These are phyloP conservation scores for Paramecium biaurelia DNA, from an alignment of 73 alveolate genomes.

Conservation along the genomic window DNA sequence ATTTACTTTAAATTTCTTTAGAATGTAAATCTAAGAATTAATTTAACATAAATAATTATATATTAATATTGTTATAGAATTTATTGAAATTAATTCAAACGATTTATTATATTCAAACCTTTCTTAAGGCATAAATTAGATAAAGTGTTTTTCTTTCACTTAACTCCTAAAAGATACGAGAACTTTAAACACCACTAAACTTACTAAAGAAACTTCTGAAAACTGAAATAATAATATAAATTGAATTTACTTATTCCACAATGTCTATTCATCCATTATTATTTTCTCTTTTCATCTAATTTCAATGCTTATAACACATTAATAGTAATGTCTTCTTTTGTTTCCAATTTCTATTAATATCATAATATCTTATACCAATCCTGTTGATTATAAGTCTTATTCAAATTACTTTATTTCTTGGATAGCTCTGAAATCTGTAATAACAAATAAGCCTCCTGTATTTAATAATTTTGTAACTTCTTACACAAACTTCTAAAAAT, in stretches of 20 bases:
- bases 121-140: conserved; percentile 54
- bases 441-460: conserved; percentile 73
- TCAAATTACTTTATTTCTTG: conserved; percentile 59
- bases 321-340: conserved; percentile 62
- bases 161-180: conserved; percentile 58
- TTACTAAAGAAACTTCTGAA: conserved; percentile 57
- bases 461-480: conserved; percentile 66
- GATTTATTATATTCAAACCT: background rate
- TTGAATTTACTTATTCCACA: background rate
- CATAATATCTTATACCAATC: background rate
- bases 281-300: conserved; percentile 60
- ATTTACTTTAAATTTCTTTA: too few species aligned
- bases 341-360: background rate
- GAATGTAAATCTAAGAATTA: background rate
- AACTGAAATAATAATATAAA: background rate
- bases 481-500: conserved; percentile 66
- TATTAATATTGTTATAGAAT: background rate
- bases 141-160: conserved; percentile 52
- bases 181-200: conserved; percentile 65
- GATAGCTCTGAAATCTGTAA: conserved; percentile 79
- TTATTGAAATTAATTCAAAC: background rate
- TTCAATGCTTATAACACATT: conserved; percentile 57
- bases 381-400: conserved; percentile 52
- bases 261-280: conserved; percentile 47
- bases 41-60: too few species aligned